Conservation (phyloP, 306 rosid genomes). For the Rosa persica region DNA sequence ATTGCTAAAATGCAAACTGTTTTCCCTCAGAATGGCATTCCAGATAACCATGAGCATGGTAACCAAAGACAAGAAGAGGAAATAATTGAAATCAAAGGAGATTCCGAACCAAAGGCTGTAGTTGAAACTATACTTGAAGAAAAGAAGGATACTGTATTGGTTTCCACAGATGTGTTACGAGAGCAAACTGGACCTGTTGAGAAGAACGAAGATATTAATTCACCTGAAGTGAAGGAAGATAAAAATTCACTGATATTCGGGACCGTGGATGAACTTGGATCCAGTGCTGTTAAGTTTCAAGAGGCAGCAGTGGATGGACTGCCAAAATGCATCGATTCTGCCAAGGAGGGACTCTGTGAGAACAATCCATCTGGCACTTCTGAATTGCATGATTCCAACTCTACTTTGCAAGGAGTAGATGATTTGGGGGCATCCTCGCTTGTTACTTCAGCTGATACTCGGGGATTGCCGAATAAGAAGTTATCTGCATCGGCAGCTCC, state of each 20-base stretch:
- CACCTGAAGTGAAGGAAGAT: conserved; percentile 36
- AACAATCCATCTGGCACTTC: conserved; percentile 40
- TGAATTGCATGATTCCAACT: conserved; percentile 46
- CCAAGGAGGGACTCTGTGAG: conserved; percentile 41
- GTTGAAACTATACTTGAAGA: conserved; percentile 40
- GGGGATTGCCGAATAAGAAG: conserved; percentile 56
- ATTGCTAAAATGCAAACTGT: conserved; percentile 68
- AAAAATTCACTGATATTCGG: conserved; percentile 31
- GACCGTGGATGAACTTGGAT: conserved; percentile 41
- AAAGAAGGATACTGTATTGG: conserved; percentile 33
- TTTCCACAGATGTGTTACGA: conserved; percentile 37
- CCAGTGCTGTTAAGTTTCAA: conserved; percentile 40
- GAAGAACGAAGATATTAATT: conserved; percentile 47
- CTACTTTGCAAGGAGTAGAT: conserved; percentile 47
- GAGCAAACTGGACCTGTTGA: conserved; percentile 46
- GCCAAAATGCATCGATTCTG: conserved; percentile 40
- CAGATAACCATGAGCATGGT: conserved; percentile 38
- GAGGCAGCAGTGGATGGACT: conserved; percentile 42
- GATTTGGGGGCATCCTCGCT: conserved; percentile 44
- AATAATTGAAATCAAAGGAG: conserved; percentile 41
- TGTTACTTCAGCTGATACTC: conserved; percentile 43
- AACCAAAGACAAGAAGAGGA: conserved; percentile 40
- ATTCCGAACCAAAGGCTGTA: conserved; percentile 37
- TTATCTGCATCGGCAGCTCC: conserved; percentile 97
- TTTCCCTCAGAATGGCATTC: conserved; percentile 48